Conservation (phyloP, 176 grass and related monocot species). For the Cocos nucifera region DNA sequence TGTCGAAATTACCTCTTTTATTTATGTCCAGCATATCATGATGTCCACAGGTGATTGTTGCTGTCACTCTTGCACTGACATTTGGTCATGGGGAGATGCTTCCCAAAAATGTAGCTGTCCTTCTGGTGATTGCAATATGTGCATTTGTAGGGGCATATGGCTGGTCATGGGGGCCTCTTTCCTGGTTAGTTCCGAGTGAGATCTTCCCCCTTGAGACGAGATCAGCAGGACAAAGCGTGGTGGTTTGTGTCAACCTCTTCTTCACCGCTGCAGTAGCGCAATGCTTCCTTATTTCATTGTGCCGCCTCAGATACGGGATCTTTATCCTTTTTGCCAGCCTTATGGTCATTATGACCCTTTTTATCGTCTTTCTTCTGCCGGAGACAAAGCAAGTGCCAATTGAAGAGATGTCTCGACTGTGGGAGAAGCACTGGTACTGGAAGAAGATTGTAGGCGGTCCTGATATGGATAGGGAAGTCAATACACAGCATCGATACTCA, state of each 20-base stretch:
- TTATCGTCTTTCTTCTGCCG: conserved; percentile 7
- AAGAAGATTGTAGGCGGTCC: conserved; percentile 1
- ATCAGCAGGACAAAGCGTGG: conserved; percentile 7
- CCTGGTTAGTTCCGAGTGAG: conserved; percentile 9
- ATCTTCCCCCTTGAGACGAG: conserved; percentile 11
- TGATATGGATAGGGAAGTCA: too few species aligned
- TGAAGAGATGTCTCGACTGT: conserved; percentile 6
- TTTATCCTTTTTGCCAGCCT: conserved; percentile 9
- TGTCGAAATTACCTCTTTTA: too few species aligned
- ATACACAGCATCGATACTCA: too few species aligned
- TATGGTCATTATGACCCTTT: conserved; percentile 1
- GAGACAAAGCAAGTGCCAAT: conserved; percentile 7
- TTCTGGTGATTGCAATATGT: conserved; percentile 10
- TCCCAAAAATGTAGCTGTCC: background rate
- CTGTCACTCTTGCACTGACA: conserved; percentile 4
- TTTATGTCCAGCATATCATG: too few species aligned
- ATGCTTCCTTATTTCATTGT: conserved; percentile 7
- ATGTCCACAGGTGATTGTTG: conserved; percentile 4
- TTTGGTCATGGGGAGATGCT: conserved; percentile 3
- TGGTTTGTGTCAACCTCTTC: conserved; percentile 11
- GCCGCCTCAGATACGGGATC: conserved; percentile 2
- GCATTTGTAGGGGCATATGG: conserved; percentile 10
- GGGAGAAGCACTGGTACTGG: conserved; percentile 20
- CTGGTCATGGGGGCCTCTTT: conserved; percentile 9
- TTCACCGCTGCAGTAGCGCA: conserved; percentile 13